phyloP scores from a whole-genome alignment of 129 eudicot species.

The Dittrichia graveolens region DNA sequence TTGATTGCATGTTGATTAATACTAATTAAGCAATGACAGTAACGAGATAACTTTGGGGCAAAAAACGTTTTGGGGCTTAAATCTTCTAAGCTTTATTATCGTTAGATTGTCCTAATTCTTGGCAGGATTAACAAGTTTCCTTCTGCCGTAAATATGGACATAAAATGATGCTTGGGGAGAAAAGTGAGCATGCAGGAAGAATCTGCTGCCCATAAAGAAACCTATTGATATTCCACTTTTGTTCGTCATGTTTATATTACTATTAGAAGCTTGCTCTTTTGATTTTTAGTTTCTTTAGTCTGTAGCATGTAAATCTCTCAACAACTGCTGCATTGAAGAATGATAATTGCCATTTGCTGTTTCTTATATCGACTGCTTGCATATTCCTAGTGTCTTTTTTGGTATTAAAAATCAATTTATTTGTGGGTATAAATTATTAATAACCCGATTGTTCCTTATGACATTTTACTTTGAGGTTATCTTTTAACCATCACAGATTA shows the following conservation, averaged over 20 bases:
- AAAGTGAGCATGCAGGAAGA: constrained; percentile 35
- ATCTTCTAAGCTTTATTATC: too few species aligned
- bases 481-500: too few species aligned
- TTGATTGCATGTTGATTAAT: too few species aligned
- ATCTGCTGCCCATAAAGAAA: constrained; percentile 44
- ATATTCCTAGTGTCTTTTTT: too few species aligned
- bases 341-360: not conserved
- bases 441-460: not conserved
- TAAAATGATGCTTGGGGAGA: constrained; percentile 46
- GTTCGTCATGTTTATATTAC: not conserved
- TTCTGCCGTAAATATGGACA: constrained; percentile 70
- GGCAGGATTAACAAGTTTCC: constrained; percentile 46
- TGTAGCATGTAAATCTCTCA: too few species aligned
- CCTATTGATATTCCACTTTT: constrained; percentile 37
- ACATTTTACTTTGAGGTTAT: not conserved
- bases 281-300: too few species aligned
- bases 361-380: too few species aligned
- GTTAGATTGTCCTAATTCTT: constrained; percentile 45
- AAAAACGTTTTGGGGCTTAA: too few species aligned
- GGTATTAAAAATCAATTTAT: too few species aligned
- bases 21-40: too few species aligned
- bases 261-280: too few species aligned
- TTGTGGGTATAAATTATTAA: not conserved
- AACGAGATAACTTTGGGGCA: too few species aligned
- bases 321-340: not conserved